phyloP scores from a whole-genome alignment of 768 basidiomycete species.

The Boletus rufocinnamomeus region DNA sequence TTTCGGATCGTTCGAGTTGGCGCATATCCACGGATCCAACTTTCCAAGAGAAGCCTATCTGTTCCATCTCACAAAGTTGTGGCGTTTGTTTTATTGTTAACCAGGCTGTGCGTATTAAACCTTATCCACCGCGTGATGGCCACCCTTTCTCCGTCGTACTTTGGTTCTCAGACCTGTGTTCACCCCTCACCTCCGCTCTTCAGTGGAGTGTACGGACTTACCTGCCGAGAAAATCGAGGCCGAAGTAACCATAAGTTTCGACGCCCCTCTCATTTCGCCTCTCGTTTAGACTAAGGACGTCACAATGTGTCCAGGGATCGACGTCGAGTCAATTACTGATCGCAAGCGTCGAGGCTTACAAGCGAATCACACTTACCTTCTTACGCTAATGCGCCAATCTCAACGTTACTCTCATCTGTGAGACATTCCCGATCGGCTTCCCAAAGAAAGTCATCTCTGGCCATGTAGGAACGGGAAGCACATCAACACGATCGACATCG shows the following conservation, averaged over 20 bases:
- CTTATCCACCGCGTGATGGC: slow-evolving; percentile 16
- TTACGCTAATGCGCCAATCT: slow-evolving; percentile 15
- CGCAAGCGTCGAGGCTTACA: slow-evolving; percentile 8
- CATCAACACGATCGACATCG: slow-evolving; percentile 29
- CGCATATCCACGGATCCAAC: slow-evolving; percentile 9
- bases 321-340: slow-evolving; percentile 13
- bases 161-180: not conserved
- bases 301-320: slow-evolving; percentile 16
- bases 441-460: slow-evolving; percentile 24
- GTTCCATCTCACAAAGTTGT: slow-evolving; percentile 15
- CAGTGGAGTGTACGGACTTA: not conserved
- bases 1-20: slow-evolving; percentile 19
- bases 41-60: slow-evolving; percentile 18
- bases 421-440: slow-evolving; percentile 16
- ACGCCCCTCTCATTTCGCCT: slow-evolving; percentile 13
- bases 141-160: not conserved
- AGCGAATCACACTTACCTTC: slow-evolving; percentile 1
- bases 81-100: slow-evolving; percentile 23
- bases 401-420: slow-evolving; percentile 10
- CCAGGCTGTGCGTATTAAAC: slow-evolving; percentile 21
- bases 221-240: not conserved
- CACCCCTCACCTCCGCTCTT: not conserved
- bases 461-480: slow-evolving; percentile 18
- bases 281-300: slow-evolving; percentile 3
- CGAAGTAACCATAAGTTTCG: not conserved